Conservation (phyloP, 2,329 filamentous ascomycete species). For the Sarocladium brachiariae region DNA sequence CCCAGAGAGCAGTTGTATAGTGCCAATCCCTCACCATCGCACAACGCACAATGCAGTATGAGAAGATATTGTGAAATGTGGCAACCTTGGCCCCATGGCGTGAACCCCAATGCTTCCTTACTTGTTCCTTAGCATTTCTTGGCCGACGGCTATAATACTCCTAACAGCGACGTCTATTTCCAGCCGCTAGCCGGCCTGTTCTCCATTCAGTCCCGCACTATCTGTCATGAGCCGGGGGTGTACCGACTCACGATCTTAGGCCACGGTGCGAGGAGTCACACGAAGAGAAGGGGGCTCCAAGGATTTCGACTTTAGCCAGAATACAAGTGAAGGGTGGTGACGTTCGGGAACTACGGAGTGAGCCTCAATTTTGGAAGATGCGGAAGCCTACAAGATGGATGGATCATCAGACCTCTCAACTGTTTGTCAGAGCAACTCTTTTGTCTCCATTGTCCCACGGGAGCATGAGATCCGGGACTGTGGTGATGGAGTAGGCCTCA, state of each 20-base stretch:
- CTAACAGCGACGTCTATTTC: too few species aligned
- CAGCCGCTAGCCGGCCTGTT: background rate
- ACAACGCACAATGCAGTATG: background rate
- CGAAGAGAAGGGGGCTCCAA: background rate
- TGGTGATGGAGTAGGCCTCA: too few species aligned
- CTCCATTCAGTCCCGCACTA: background rate
- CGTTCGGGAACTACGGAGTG: background rate
- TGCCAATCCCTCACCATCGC: background rate
- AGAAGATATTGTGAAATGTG: background rate
- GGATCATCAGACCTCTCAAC: too few species aligned
- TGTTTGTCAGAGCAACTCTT: background rate
- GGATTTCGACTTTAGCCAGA: constrained; percentile 6
- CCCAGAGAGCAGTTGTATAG: too few species aligned
- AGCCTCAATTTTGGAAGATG: background rate
- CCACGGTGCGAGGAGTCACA: too few species aligned
- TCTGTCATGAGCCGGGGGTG: background rate
- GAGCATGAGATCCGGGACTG: too few species aligned
- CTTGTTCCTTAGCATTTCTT: background rate
- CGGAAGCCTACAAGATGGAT: background rate
- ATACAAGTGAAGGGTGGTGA: background rate
- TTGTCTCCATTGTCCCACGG: too few species aligned
- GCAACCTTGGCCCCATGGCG: background rate
- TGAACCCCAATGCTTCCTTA: background rate
- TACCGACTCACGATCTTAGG: constrained; percentile 3
- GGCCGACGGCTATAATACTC: background rate